Conservation (phyloP, 768 basidiomycete species). For the Mycena indigotica region DNA sequence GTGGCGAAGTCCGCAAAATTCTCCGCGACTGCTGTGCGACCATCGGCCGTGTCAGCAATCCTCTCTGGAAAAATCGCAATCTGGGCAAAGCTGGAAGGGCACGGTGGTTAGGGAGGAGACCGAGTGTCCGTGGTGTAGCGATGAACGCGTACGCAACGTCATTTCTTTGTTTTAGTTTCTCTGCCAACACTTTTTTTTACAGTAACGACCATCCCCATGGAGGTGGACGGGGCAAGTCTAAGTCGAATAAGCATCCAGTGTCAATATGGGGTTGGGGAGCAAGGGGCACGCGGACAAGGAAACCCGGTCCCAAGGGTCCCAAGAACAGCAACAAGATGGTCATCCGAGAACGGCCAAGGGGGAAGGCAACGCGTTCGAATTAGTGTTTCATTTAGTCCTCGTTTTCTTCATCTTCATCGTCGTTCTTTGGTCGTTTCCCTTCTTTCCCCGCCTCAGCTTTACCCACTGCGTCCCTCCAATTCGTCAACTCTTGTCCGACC, state of each 20-base stretch:
- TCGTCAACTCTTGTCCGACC: conserved; percentile 69
- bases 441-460: conserved; percentile 66
- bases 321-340: conserved; percentile 92
- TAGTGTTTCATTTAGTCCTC: conserved; percentile 42
- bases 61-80: conserved; percentile 79
- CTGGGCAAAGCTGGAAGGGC: conserved; percentile 91
- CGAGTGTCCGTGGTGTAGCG: conserved; percentile 89
- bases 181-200: not conserved
- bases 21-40: conserved; percentile 82
- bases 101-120: conserved; percentile 84
- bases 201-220: conserved; percentile 94
- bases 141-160: conserved; percentile 82
- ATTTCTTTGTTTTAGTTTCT: not conserved
- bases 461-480: conserved; percentile 75
- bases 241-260: conserved; percentile 92
- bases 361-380: conserved; percentile 53
- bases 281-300: conserved; percentile 90
- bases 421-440: conserved; percentile 39
- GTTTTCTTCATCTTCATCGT: conserved; percentile 47
- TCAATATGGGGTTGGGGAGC: conserved; percentile 93
- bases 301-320: conserved; percentile 88
- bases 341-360: conserved; percentile 80
- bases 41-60: conserved; percentile 90
- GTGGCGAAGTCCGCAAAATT: conserved; percentile 90
- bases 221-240: conserved; percentile 97